A percentile compares a stretch with the other conserved stretches of the same genome.
Conservation (phyloP, 1,139 yeast species). For the Nematodospora anomalae region DNA sequence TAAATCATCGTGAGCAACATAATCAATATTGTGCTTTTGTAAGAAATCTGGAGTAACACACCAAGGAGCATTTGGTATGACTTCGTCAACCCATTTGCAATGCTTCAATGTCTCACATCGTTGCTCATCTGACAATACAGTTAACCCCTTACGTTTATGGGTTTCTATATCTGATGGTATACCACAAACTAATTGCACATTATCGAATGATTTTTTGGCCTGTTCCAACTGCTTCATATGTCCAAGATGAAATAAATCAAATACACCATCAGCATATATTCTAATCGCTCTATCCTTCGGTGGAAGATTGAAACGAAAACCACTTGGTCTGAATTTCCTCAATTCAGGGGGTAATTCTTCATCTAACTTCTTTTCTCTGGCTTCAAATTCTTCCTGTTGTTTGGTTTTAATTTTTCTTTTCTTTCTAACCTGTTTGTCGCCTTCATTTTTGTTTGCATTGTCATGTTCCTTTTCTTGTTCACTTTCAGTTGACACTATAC, state of each 20-base stretch:
- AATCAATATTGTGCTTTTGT: conserved; percentile 78
- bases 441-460: conserved; percentile 10
- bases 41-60: conserved; percentile 82
- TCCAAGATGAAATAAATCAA: conserved; percentile 93
- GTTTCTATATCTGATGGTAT: conserved; percentile 89
- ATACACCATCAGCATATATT: conserved; percentile 95
- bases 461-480: conserved; percentile 21
- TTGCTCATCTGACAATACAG: conserved; percentile 85
- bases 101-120: conserved; percentile 85
- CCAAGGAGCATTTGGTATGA: conserved; percentile 94
- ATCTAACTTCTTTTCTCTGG: conserved; percentile 55
- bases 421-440: conserved; percentile 17
- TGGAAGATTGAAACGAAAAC: conserved; percentile 73
- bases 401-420: conserved; percentile 29
- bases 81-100: conserved; percentile 98
- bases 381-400: conserved; percentile 42
- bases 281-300: conserved; percentile 85
- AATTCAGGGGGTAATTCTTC: conserved; percentile 61
- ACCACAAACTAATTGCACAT: conserved; percentile 84
- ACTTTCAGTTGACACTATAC: conserved; percentile 11
- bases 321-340: conserved; percentile 69
- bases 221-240: conserved; percentile 98
- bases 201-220: conserved; percentile 88
- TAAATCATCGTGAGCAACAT: conserved; percentile 95
- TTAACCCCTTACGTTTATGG: conserved; percentile 88